phyloP scores from a whole-genome alignment of 2,329 filamentous ascomycete genomes.

The Sclerotinia minor region DNA sequence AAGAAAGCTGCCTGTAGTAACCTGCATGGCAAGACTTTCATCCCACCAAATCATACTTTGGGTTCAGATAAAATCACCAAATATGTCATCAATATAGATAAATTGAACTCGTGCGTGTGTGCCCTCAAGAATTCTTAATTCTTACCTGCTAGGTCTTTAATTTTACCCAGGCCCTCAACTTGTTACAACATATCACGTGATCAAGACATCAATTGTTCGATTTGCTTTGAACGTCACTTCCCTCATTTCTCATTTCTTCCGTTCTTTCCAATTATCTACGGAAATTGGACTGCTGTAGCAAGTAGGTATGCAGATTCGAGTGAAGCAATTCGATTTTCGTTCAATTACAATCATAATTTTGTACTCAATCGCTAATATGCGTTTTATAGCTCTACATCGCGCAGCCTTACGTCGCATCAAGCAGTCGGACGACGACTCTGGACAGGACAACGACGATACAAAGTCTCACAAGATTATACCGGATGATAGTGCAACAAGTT shows the following conservation, averaged over 20 bases:
- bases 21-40: background rate
- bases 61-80: background rate
- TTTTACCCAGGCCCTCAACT: background rate
- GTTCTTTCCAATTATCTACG: background rate
- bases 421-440: background rate
- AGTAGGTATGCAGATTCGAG: background rate
- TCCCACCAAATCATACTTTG: background rate
- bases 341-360: background rate
- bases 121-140: background rate
- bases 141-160: background rate
- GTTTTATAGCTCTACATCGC: background rate
- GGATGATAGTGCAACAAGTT: background rate
- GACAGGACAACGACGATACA: background rate
- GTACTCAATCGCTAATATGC: slow-evolving; percentile 10
- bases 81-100: background rate
- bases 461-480: background rate
- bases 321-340: background rate
- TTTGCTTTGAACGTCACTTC: background rate
- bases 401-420: background rate
- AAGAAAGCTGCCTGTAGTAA: background rate
- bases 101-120: background rate
- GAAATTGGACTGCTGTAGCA: background rate
- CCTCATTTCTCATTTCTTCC: background rate
- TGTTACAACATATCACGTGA: background rate
- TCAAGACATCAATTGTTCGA: background rate